Evolutionary conservation across 768 basidiomycete genomes (phyloP).

Genomic region (Pleurotus tuber-regium): DNA sequence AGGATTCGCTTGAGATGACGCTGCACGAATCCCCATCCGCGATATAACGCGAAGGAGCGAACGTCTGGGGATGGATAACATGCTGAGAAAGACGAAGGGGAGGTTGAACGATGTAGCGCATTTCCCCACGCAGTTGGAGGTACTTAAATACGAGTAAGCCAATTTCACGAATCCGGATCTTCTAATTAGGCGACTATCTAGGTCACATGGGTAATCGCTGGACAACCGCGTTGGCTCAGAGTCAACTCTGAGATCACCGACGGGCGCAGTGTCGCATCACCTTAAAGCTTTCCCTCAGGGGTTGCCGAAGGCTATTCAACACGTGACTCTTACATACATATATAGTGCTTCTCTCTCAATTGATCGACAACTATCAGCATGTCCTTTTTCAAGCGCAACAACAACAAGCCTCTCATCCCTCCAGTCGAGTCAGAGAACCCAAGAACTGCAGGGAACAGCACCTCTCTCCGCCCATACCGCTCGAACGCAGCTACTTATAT

Average conservation of each 20-base stretch:
- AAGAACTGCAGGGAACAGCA: constrained; percentile 28
- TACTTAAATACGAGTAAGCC: background rate
- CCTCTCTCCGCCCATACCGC: constrained; percentile 40
- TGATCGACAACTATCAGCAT: constrained; percentile 34
- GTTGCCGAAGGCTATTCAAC: constrained; percentile 1
- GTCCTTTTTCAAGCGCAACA: constrained; percentile 65
- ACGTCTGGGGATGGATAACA: background rate
- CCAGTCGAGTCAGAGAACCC: constrained; percentile 45
- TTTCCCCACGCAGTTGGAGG: too few relatives aligned
- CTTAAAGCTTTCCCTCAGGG: too few relatives aligned
- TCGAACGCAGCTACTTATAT: constrained; percentile 63
- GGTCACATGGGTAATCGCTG: background rate
- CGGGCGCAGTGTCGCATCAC: background rate
- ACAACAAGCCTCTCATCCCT: constrained; percentile 63
- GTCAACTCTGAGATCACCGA: background rate
- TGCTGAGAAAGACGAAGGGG: background rate
- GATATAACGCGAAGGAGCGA: background rate
- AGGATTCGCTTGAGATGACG: constrained; percentile 35
- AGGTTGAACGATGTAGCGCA: too few relatives aligned
- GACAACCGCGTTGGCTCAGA: background rate
- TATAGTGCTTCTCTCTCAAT: constrained; percentile 13
- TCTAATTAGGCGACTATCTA: background rate
- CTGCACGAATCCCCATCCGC: constrained; percentile 28
- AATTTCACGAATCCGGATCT: too few relatives aligned
- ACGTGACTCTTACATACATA: constrained; percentile 7